Base-by-base conservation (phyloP, 768 basidiomycete genomes). In the Cystofilobasidium macerans region DNA sequence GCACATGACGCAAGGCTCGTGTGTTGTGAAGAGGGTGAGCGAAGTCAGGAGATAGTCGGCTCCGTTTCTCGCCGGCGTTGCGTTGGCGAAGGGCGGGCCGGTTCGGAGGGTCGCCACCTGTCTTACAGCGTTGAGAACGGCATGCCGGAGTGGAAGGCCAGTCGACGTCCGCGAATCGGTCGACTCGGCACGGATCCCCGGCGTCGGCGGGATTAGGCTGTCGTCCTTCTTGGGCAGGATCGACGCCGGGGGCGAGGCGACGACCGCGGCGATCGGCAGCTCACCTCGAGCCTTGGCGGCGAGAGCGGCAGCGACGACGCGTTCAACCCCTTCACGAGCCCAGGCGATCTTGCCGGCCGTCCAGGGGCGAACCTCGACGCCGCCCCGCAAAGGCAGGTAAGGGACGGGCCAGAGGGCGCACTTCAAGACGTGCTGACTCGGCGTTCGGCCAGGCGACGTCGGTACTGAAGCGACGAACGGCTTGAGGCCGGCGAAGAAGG, bases 1-100 rank as follows among this genome's bases (percentile, higher is more conserved):
- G 75, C 95, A 99, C 89, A 98, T 91, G 64, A 99, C 82, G 71
- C 95, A 99, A 0, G 95, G 95, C 71, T 99, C 95, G 76, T 99
- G 94, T 13, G 90, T 89, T 61, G 84, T 83, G 78, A 98, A 98
- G 30, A 97, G 79, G 1, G 85, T 84, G 22, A 85, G 81, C 2
- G 85, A 84, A 0, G 91, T 97, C 30, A 98, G 80, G 51, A 97
- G 85, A 76, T 99, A 99, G 72, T 87, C 86, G 1, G 85, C 78
- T 18, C 88, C 86, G 70, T 88, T 89, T n/a, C 75, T 57, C 6
- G 73, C 72, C 1, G 75, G 73, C 24, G 66, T 57, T 9, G 72
- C 69, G 20, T 71, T 69, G 30, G 71, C 69, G 54, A 74, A 75
- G 2, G 75, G 75, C 18, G 75, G 72, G 13, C 70, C 65, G 3